A percentile compares a stretch with the other conserved stretches of the same genome.
These are phyloP conservation scores for Aspergillus ellipticus DNA, from an alignment of 495 filamentous ascomycete species.

Conservation along the genomic window DNA sequence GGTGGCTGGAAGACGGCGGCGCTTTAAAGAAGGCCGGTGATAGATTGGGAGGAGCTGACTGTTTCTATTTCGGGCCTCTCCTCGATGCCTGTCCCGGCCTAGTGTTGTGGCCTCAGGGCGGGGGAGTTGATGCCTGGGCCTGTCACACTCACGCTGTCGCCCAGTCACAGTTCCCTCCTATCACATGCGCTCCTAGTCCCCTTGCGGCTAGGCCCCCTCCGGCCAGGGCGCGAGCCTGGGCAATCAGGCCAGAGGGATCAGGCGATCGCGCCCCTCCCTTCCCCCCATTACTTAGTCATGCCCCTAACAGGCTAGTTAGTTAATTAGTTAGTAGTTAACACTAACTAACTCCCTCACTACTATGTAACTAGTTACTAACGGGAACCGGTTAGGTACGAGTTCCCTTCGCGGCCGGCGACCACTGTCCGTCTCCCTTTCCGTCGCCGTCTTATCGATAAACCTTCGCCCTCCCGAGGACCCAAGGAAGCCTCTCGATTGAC, in stretches of 20 bases:
- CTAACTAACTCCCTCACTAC: no score
- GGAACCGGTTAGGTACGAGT: no score
- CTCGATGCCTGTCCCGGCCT: conserved; percentile 17
- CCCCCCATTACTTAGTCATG: conserved; percentile 2
- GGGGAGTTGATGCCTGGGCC: conserved; percentile 21
- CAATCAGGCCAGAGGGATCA: conserved; percentile 1
- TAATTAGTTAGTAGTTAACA: background rate
- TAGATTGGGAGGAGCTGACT: conserved; percentile 19
- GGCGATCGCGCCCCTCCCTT: background rate
- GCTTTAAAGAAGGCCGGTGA: conserved; percentile 21
- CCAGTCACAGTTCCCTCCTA: background rate
- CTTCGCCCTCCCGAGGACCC: background rate
- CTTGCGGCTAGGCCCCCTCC: background rate
- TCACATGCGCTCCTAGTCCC: conserved; percentile 1
- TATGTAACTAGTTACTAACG: no score
- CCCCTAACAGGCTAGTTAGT: no score
- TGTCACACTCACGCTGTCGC: background rate
- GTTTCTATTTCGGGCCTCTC: conserved; percentile 27
- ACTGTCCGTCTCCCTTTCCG: background rate
- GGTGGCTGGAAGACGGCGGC: conserved; percentile 22
- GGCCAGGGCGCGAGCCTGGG: background rate
- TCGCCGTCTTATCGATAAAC: conserved; percentile 23
- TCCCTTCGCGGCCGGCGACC: no score
- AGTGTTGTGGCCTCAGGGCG: conserved; percentile 30
- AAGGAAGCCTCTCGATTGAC: background rate